Evolutionary conservation across 106 monocot genomes (phyloP), one percentile per base, ranked within the genome.

Genomic region (Acorus gramineus): DNA sequence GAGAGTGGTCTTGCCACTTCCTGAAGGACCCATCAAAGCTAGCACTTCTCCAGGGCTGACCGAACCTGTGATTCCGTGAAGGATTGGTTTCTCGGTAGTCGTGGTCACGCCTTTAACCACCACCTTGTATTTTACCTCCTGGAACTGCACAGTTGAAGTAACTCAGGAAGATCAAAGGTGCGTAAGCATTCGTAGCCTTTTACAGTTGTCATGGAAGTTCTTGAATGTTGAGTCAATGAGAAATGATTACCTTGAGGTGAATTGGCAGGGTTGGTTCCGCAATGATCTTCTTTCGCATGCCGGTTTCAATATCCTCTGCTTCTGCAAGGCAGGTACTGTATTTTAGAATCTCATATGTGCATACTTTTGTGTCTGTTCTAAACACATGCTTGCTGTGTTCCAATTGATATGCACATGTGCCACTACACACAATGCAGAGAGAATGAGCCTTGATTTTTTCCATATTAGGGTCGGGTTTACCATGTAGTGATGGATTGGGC

Each of bases 21-120:
- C 91, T 3, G 91, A 92, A 28, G 91, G 84, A 44, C 91, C 91
- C 91, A 92, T 84, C 11, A 92, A 68, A 57, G 87, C 91, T 49
- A 92, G 52, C 49, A 92, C 78, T 59, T 92, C 91, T 10, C 91
- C 84, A 49, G 86, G 86, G 51, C 81, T 79, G 9, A 73, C 91
- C n/a, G 80, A 82, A 57, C 91, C 91, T 76, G 86, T 81, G 46
- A 92, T 92, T 46, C 87, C 84, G 45, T 75, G 54, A 52, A 92
- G 68, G 56, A 92, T 84, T 55, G 84, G 77, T 69, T 88, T 88
- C 78, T 85, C 80, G 44, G 71, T 80, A n/a, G 73, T 83, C n/a
- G 48, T 69, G 46, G 76, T 78, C 53, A 86, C 72, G 3, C 92
- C 75, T 74, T 82, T 82, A 54, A 76, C 4, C 60, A 79, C 50